Evolutionary conservation across 176 grass and related monocot genomes (phyloP), one percentile per base, ranked within the genome.

Genomic region (Hordeum vulgare): DNA sequence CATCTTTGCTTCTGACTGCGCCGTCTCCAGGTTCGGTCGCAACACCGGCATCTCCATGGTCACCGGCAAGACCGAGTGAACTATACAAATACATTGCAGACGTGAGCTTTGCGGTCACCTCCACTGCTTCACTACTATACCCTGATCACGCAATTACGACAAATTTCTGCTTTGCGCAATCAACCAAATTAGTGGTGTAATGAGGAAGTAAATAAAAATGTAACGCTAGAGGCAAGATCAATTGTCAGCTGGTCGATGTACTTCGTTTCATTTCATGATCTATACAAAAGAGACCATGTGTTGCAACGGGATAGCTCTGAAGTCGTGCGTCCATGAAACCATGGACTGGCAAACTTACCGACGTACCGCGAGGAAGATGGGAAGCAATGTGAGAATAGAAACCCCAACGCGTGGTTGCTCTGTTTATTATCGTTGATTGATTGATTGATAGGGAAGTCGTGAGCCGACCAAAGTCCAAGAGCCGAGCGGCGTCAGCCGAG

Each of bases 1-100:
- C 57, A 81, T 92, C 31, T 92, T 88, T 47, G 29, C 90, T 24
- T 78, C 78, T 11, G 82, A 91, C 80, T 88, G 90, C 37, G 71
- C 70, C 11, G 90, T 91, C 5, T 36, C 86, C 11, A 78, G 90
- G 86, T 91, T 88, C 40, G 47, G 60, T 2, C 25, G n/a, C 26
- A 36, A 9, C 18, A 62, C 47, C 1, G 27, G 60, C 17, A 80
- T 88, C 39, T 61, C 75, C 61, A 73, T 85, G 81, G 53, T 85
- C 44, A 80, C 81, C 1, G 68, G 63, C 12, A 81, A 51, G 41
- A 17, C 81, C 67, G n/a, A 59, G 21, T 59, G n/a, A 59, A 59
- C 9, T 11, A 59, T 23, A 21, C 18, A 21, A 25, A 24, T 20
- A 20, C n/a, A 24, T 59, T 59, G n/a, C 9, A 23, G 9, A 11